phyloP scores from a whole-genome alignment of 345 rosid species.

The Turritis glabra region DNA sequence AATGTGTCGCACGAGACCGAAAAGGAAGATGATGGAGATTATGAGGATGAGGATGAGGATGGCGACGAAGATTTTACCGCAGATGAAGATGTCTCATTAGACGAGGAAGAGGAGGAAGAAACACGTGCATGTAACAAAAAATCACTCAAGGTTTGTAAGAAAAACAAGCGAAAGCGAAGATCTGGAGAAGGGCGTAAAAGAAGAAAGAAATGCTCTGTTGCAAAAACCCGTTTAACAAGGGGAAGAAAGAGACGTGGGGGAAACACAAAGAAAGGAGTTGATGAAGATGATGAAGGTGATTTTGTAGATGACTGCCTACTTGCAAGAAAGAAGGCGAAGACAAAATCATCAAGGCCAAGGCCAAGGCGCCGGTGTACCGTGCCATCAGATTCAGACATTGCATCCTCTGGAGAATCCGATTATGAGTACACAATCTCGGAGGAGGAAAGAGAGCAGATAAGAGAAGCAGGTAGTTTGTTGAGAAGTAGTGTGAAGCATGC shows the following conservation, averaged over 20 bases:
- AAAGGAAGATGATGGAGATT: constrained; percentile 51
- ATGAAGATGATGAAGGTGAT: constrained; percentile 50
- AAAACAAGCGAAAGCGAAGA: constrained; percentile 39
- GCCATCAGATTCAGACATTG: constrained; percentile 76
- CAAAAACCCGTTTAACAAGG: constrained; percentile 45
- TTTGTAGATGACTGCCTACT: constrained; percentile 45
- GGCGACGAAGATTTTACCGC: constrained; percentile 64
- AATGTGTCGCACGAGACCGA: constrained; percentile 29
- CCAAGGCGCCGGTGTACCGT: constrained; percentile 51
- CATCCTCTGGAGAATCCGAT: constrained; percentile 63
- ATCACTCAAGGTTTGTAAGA: constrained; percentile 39
- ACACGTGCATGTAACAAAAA: constrained; percentile 43
- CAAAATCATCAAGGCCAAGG: constrained; percentile 40
- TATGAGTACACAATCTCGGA: constrained; percentile 82
- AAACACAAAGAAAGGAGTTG: constrained; percentile 50
- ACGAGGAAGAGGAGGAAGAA: constrained; percentile 94
- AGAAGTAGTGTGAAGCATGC: constrained; percentile 56
- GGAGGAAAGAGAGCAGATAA: constrained; percentile 93
- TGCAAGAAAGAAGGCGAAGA: constrained; percentile 49
- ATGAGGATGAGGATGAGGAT: constrained; percentile 54
- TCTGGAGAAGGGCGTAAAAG: constrained; percentile 44
- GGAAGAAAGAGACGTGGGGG: constrained; percentile 46
- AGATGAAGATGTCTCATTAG: constrained; percentile 66
- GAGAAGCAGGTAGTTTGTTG: constrained; percentile 60
- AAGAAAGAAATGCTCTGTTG: constrained; percentile 46